Evolutionary conservation across 139 green algal genomes (phyloP).

Genomic region (Nannochloris sp.): DNA sequence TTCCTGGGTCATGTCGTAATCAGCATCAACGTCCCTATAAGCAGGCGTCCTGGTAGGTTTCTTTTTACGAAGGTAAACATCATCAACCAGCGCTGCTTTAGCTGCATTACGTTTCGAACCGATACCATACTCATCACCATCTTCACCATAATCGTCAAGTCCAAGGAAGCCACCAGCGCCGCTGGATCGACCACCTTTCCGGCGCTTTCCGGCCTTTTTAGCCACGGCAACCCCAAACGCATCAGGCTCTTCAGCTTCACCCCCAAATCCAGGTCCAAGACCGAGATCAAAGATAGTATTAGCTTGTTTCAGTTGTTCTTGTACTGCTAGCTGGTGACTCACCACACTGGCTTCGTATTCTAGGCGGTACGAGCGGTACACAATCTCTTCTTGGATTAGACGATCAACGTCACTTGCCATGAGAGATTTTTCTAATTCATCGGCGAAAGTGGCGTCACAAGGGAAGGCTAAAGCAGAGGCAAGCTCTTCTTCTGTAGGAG

Average conservation of each 20-base stretch:
- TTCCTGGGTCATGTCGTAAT: slow-evolving; percentile 21
- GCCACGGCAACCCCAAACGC: not conserved
- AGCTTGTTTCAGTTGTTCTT: slow-evolving; percentile 1
- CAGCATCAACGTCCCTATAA: slow-evolving; percentile 19
- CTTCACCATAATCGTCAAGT: slow-evolving; percentile 22
- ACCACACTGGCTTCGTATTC: slow-evolving; percentile 40
- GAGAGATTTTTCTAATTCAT: slow-evolving; percentile 8
- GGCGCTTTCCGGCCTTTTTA: slow-evolving; percentile 20
- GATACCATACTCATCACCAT: not conserved
- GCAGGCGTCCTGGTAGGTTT: not conserved
- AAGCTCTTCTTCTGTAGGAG: not conserved
- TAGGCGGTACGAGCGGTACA: slow-evolving; percentile 27
- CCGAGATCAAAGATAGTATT: slow-evolving; percentile 9
- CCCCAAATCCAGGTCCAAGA: slow-evolving; percentile 7
- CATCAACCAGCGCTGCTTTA: not conserved
- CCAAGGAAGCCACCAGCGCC: slow-evolving; percentile 13
- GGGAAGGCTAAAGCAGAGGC: slow-evolving; percentile 4
- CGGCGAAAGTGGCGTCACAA: slow-evolving; percentile 9
- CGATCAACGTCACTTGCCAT: slow-evolving; percentile 12
- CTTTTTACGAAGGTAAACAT: not conserved
- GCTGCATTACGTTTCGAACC: not conserved
- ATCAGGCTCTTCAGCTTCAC: not conserved
- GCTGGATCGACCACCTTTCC: slow-evolving; percentile 7
- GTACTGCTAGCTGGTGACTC: slow-evolving; percentile 25
- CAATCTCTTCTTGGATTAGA: slow-evolving; percentile 33